Percentiles rank a stretch among this genome's conserved stretches.
These are phyloP conservation scores for Colletotrichum sp. DNA, from an alignment of 2,329 filamentous ascomycete species.

Conservation along the genomic window DNA sequence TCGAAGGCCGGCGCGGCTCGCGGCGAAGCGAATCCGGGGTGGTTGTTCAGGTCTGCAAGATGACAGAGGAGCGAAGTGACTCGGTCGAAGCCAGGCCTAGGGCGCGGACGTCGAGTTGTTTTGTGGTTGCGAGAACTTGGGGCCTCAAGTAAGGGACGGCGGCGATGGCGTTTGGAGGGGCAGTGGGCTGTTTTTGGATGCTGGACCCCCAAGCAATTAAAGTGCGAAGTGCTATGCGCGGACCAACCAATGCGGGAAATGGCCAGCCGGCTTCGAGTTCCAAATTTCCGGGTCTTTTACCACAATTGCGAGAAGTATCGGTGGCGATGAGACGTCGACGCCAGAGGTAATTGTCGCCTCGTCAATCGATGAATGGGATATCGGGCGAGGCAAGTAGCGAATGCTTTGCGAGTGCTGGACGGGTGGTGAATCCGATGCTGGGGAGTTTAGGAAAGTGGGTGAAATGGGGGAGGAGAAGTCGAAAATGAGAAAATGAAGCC, in stretches of 20 bases:
- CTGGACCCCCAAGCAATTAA: not conserved
- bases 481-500: constrained; percentile 21
- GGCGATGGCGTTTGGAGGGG: constrained; percentile 12
- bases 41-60: not conserved
- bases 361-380: not conserved
- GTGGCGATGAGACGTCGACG: not conserved
- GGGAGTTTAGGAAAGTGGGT: constrained; percentile 16
- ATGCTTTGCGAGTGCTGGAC: not conserved
- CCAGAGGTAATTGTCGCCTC: not conserved
- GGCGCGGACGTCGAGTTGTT: constrained; percentile 15
- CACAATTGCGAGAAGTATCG: not conserved
- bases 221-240: not conserved
- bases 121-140: constrained; percentile 7
- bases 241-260: constrained; percentile 1
- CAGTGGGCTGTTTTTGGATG: constrained; percentile 4
- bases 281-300: not conserved
- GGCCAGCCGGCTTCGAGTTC: not conserved
- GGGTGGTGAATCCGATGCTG: not conserved
- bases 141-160: not conserved
- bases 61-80: not conserved
- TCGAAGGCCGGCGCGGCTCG: constrained; percentile 6
- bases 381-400: not conserved
- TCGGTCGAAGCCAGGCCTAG: not conserved
- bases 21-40: not conserved
- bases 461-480: constrained; percentile 19